Evolutionary conservation across 176 grass and related monocot species (phyloP).

Genomic region (Lolium multiflorum): DNA sequence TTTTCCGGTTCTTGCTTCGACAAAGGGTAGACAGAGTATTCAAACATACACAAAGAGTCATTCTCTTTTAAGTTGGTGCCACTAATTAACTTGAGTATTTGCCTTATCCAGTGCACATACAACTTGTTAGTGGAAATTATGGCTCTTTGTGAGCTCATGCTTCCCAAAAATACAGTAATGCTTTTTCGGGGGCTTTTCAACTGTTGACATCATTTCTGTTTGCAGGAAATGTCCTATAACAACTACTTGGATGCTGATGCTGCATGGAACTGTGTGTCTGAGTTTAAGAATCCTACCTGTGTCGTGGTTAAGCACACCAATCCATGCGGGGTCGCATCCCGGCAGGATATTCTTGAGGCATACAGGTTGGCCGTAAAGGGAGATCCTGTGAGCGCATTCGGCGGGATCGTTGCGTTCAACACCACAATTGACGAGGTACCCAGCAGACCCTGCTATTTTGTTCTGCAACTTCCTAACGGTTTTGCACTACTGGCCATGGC

Average conservation of each 20-base stretch:
- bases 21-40: background rate
- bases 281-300: constrained; percentile 83
- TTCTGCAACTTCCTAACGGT: background rate
- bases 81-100: background rate
- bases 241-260: constrained; percentile 98
- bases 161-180: background rate
- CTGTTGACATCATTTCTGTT: background rate
- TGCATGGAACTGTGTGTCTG: constrained; percentile 94
- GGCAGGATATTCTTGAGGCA: constrained; percentile 74
- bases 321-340: constrained; percentile 88
- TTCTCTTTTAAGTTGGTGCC: background rate
- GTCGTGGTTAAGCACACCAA: constrained; percentile 96
- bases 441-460: background rate
- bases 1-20: background rate
- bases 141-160: constrained; percentile 5
- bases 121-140: constrained; percentile 4
- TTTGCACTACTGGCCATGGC: background rate
- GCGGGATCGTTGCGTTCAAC: constrained; percentile 94
- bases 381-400: constrained; percentile 93
- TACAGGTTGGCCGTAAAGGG: constrained; percentile 89
- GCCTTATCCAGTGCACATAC: constrained; percentile 24
- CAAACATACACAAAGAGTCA: background rate
- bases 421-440: constrained; percentile 53
- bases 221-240: constrained; percentile 97
- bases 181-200: constrained; percentile 13